Base-by-base conservation (phyloP, 2,329 filamentous ascomycete species). In the Clathrospora elynae region DNA sequence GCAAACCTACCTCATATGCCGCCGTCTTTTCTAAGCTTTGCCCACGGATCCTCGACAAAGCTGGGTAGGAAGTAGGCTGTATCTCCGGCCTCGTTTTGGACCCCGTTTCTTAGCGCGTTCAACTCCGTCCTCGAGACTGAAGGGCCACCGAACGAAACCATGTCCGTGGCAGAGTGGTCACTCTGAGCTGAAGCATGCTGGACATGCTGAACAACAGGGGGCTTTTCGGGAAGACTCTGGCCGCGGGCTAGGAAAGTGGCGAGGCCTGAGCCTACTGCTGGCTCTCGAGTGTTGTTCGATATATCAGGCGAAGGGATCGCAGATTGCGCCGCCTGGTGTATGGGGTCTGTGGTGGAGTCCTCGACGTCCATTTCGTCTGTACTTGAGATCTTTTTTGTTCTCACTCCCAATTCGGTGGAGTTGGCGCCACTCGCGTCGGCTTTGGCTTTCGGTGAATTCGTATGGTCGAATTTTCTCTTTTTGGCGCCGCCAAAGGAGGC, bases 11-110 rank as follows among this genome's bases (percentile, higher is more conserved):
- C 30, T 40, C 34, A 52, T 5, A 34, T 42, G 7, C 29, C 31
- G 16, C 12, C 24, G 13, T 22, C 25, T 9, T 42, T 41, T 2
- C 17, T 30, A 3, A 61, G 26, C 17, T 29, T 61, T 42, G 52
- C 79, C 87, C 87, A 91, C 0, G 87, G 87, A 62, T 91, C 88
- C 62, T 84, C 77, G 55, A 88, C 82, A 49, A 85, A 87, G 44
- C 75, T 78, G 0, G 81, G 79, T 45, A 88, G 80, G 66, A 89
- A 90, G 66, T 87, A 88, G 23, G 77, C 82, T 25, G 78, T 71
- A 67, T 85, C 87, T 74, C 85, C 88, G 1, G 69, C 71, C 45
- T 72, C 68, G 49, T 76, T 74, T 35, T 66, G 67, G 24, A 76
- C 66, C 3, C 73, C 72, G 19, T 61, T 55, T 9, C 66, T 56